Base-by-base conservation (phyloP, 768 basidiomycete species). In the Hericium erinaceus region DNA sequence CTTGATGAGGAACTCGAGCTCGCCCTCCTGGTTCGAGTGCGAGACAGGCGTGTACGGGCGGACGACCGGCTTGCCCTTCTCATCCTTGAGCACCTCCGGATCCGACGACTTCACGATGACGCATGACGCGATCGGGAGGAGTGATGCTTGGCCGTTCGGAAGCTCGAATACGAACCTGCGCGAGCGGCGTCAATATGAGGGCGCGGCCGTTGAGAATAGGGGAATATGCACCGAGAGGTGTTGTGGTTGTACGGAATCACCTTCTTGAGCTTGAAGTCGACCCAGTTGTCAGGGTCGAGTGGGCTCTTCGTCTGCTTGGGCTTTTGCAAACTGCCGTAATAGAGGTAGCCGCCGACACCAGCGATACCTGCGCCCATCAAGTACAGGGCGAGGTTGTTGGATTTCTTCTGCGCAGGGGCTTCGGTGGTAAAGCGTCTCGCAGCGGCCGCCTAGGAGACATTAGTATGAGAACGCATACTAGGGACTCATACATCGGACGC, bases 11-110 rank as follows among this genome's bases (percentile, higher is more conserved):
- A 98, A 80, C 12, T 79, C 77, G 49, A 95, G 70, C 66, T 92
- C 85, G 26, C 92, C 93, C 55, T 82, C 81, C 7, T 75, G 66
- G 58, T 93, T 84, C 8, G 90, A 80, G 0, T 82, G 73, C 20
- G 94, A 94, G 62, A 92, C 82, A 54, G 97, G 93, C 4, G 97
- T 99, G 72, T 99, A 99, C 0, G 97, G 92, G 55, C 93, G 82
- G 62, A 87, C 78, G 71, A 94, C 82, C 53, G 92, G 89, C 64
- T 92, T 92, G 60, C 92, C 95, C 66, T 93, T 91, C 65, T 72
- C 75, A 68, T 85, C 85, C 60, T 81, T 78, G 48, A 87, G 74
- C 39, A 74, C 77, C 52, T 82, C 82, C 18, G 82, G 77, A 61
- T 85, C 80, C 0, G 88, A 83, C 15, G 92, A 76, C 72, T 84